Evolutionary conservation across 2,329 filamentous ascomycete genomes (phyloP).

Genomic region (Fusarium buxicola): DNA sequence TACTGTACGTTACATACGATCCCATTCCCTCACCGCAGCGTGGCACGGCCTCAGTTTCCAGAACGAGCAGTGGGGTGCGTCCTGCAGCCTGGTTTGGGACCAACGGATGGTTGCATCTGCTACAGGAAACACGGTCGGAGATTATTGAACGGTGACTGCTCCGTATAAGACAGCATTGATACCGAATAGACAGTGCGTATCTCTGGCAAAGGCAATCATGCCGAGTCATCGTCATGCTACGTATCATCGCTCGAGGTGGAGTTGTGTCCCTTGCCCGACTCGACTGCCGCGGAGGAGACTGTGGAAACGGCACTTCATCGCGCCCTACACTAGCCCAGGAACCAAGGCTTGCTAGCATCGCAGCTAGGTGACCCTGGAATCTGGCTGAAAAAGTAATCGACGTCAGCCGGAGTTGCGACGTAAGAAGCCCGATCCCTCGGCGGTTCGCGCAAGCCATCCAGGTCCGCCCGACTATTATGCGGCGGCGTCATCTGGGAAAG

Average conservation of each 20-base stretch:
- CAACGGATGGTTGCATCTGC: slow-evolving; percentile 30
- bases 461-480: not conserved
- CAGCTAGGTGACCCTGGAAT: not conserved
- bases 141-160: slow-evolving; percentile 27
- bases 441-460: not conserved
- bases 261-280: slow-evolving; percentile 4
- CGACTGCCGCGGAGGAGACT: slow-evolving; percentile 26
- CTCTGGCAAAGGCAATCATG: not conserved
- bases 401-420: slow-evolving; percentile 25
- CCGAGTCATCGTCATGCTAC: slow-evolving; percentile 1
- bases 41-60: slow-evolving; percentile 35
- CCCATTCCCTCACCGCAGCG: slow-evolving; percentile 21
- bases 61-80: slow-evolving; percentile 45
- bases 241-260: slow-evolving; percentile 14
- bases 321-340: slow-evolving; percentile 29
- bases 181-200: not conserved
- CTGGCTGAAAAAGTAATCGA: not conserved
- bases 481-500: slow-evolving; percentile 15
- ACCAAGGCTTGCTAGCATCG: slow-evolving; percentile 24
- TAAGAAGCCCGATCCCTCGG: slow-evolving; percentile 27
- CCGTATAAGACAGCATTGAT: slow-evolving; percentile 8
- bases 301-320: slow-evolving; percentile 24
- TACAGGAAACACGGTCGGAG: slow-evolving; percentile 35
- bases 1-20: not conserved
- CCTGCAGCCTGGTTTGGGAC: slow-evolving; percentile 6